These are phyloP conservation scores for Capsella bursapastoris DNA, from an alignment of 345 rosid species.

Conservation along the genomic window DNA sequence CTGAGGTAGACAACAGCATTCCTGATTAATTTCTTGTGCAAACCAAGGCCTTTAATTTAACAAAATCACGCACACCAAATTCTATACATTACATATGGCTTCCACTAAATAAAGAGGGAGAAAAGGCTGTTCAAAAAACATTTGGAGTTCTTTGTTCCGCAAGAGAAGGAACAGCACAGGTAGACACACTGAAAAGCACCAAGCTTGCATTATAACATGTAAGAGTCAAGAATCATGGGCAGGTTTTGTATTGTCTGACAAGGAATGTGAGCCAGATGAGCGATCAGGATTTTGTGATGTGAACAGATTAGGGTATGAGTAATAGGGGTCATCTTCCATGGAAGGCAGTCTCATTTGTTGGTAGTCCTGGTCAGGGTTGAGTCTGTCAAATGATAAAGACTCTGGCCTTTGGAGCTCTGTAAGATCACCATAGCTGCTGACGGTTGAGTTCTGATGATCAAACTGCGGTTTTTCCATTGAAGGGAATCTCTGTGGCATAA, in stretches of 20 bases:
- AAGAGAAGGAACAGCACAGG: slow-evolving; percentile 18
- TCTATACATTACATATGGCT: slow-evolving; percentile 36
- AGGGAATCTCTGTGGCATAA: slow-evolving; percentile 33
- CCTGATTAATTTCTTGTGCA: neutral
- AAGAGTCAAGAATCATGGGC: slow-evolving; percentile 36
- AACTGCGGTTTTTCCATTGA: slow-evolving; percentile 43
- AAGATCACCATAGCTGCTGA: slow-evolving; percentile 60
- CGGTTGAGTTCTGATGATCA: slow-evolving; percentile 50
- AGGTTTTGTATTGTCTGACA: slow-evolving; percentile 34
- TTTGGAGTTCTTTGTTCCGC: slow-evolving; percentile 21
- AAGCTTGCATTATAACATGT: slow-evolving; percentile 12
- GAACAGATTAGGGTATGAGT: slow-evolving; percentile 84
- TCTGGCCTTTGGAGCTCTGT: slow-evolving; percentile 39
- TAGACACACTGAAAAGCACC: slow-evolving; percentile 29
- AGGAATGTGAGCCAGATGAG: slow-evolving; percentile 34
- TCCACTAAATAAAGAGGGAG: slow-evolving; percentile 16
- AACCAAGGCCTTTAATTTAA: slow-evolving; percentile 15
- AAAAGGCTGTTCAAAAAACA: slow-evolving; percentile 13
- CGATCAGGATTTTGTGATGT: slow-evolving; percentile 39
- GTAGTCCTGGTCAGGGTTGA: slow-evolving; percentile 46
- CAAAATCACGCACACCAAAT: slow-evolving; percentile 10
- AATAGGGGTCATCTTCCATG: slow-evolving; percentile 81
- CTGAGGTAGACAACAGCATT: neutral
- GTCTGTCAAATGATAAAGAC: slow-evolving; percentile 49
- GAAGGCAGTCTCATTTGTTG: slow-evolving; percentile 72